phyloP scores from a whole-genome alignment of 805 yeast species.

The Starmera caribaea region DNA sequence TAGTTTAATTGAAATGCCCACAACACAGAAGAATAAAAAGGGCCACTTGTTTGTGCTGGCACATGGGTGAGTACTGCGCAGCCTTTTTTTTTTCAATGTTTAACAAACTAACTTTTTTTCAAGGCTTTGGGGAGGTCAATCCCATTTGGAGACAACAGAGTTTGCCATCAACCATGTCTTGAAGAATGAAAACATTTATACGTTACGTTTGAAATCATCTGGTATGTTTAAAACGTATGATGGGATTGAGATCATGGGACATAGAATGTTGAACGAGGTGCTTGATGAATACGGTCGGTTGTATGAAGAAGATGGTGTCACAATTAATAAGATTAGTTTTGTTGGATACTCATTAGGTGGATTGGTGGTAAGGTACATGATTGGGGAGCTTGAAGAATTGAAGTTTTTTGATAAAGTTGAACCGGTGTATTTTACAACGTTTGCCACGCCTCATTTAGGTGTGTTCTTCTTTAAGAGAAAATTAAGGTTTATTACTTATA shows the following conservation, averaged over 20 bases:
- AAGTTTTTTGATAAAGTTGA: slow-evolving; percentile 44
- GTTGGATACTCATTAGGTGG: slow-evolving; percentile 92
- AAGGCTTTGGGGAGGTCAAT: slow-evolving; percentile 55
- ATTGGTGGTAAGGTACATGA: slow-evolving; percentile 65
- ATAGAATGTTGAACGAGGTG: slow-evolving; percentile 61
- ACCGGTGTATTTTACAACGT: slow-evolving; percentile 56
- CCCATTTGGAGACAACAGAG: slow-evolving; percentile 42
- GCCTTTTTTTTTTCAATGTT: not conserved
- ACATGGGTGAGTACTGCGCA: slow-evolving; percentile 48
- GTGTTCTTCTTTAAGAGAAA: slow-evolving; percentile 35
- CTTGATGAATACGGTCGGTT: slow-evolving; percentile 29
- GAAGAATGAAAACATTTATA: slow-evolving; percentile 32
- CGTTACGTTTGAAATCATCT: slow-evolving; percentile 47
- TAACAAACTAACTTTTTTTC: not conserved
- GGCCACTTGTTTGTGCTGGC: slow-evolving; percentile 61
- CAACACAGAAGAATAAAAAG: not conserved
- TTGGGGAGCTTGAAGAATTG: slow-evolving; percentile 57
- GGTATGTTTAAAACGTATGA: slow-evolving; percentile 74
- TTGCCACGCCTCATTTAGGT: slow-evolving; percentile 78
- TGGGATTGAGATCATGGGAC: slow-evolving; percentile 69
- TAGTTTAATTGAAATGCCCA: too few species aligned
- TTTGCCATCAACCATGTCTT: slow-evolving; percentile 29
- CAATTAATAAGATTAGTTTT: slow-evolving; percentile 51
- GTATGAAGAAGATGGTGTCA: slow-evolving; percentile 20
- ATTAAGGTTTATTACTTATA: slow-evolving; percentile 30